Evolutionary conservation across 768 basidiomycete species (phyloP).

Genomic region (Mycena chlorophos): DNA sequence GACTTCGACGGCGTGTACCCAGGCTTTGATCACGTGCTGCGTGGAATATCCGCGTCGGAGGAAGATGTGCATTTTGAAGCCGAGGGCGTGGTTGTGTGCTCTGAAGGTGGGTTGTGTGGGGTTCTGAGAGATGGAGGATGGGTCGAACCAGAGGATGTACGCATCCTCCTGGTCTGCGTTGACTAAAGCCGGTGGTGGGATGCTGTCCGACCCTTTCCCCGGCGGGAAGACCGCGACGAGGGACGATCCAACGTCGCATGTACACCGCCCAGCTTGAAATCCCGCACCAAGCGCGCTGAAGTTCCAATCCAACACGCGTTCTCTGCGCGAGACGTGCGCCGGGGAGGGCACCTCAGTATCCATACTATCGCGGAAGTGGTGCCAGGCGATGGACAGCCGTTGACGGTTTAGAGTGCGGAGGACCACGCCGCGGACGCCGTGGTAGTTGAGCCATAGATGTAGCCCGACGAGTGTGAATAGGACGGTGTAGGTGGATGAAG

Average conservation of each 20-base stretch:
- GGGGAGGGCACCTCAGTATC: constrained; percentile 33
- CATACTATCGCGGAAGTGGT: constrained; percentile 33
- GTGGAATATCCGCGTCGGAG: constrained; percentile 51
- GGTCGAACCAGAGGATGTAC: constrained; percentile 57
- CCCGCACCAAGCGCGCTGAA: neutral
- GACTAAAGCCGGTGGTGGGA: constrained; percentile 33
- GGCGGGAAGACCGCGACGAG: constrained; percentile 35
- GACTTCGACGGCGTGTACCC: constrained; percentile 47
- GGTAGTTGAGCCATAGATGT: constrained; percentile 60
- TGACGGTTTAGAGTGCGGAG: constrained; percentile 63
- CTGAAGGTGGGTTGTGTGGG: constrained; percentile 13
- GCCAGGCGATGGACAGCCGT: constrained; percentile 56
- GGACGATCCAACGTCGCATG: constrained; percentile 45
- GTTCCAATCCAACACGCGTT: constrained; percentile 42
- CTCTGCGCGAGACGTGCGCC: constrained; percentile 38
- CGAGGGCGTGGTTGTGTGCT: neutral
- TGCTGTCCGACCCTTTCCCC: constrained; percentile 13
- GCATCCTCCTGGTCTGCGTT: constrained; percentile 44
- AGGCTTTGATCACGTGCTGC: constrained; percentile 56
- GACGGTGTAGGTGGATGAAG: constrained; percentile 48
- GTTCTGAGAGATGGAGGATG: constrained; percentile 23
- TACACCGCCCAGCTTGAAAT: constrained; percentile 42
- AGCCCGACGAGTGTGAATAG: constrained; percentile 52
- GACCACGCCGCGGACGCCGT: constrained; percentile 57
- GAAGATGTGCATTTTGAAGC: constrained; percentile 38